Evolutionary conservation across 345 rosid species (phyloP).

Genomic region (Eucalyptus sp.): DNA sequence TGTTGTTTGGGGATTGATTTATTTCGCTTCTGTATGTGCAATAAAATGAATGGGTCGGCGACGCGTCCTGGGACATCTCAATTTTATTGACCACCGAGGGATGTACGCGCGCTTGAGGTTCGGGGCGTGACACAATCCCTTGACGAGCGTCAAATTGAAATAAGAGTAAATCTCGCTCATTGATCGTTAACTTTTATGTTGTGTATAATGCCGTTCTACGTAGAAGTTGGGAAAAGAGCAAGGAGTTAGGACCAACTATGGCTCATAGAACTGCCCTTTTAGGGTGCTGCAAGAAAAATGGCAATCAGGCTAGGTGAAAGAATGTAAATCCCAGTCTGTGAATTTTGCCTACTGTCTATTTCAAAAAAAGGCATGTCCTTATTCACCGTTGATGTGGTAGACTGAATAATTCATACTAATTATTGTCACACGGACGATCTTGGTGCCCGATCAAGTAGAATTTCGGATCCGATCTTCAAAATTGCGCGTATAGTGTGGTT

Average conservation of each 20-base stretch:
- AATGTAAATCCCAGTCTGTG: neutral
- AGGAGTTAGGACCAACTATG: neutral
- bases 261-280: neutral
- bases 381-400: neutral
- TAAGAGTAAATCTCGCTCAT: neutral
- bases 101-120: too few species aligned
- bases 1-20: too few species aligned
- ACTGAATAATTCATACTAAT: neutral
- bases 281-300: neutral
- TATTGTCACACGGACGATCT: neutral
- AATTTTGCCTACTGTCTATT: neutral
- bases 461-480: neutral
- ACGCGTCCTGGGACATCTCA: too few species aligned
- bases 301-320: neutral
- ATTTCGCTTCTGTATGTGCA: too few species aligned
- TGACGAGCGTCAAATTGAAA: neutral
- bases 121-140: neutral
- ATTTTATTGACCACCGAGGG: too few species aligned
- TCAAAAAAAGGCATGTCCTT: neutral
- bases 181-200: neutral
- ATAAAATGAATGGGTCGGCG: too few species aligned
- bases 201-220: neutral
- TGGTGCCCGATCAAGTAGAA: neutral
- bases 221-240: neutral
- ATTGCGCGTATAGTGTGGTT: neutral